Conservation (phyloP, 306 rosid species). For the Prunus mume region DNA sequence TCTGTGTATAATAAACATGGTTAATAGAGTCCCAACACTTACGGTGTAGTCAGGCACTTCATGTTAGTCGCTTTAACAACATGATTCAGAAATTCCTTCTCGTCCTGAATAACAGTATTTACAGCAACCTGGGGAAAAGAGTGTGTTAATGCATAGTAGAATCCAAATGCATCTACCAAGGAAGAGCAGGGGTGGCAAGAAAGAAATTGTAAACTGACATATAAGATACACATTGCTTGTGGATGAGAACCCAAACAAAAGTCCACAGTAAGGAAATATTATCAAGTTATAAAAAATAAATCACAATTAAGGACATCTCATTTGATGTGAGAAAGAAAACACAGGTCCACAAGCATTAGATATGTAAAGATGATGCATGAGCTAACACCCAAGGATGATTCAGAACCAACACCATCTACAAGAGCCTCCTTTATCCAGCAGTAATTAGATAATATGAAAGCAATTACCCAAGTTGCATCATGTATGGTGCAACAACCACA, state of each 20-base stretch:
- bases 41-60: slow-evolving; percentile 91
- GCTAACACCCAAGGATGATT: background rate
- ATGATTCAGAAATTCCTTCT: slow-evolving; percentile 75
- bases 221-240: background rate
- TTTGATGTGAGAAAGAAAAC: background rate
- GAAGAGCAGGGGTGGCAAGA: background rate
- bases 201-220: background rate
- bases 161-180: background rate
- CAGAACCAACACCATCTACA: background rate
- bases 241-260: background rate
- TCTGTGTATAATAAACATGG: background rate
- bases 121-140: slow-evolving; percentile 65
- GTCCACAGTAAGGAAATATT: background rate
- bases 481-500: background rate
- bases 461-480: background rate
- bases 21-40: slow-evolving; percentile 32
- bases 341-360: background rate
- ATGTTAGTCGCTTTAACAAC: slow-evolving; percentile 85
- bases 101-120: slow-evolving; percentile 73
- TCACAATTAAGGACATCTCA: background rate
- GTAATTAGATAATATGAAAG: background rate
- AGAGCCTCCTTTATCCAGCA: background rate
- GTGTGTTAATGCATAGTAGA: background rate
- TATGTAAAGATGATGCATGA: background rate
- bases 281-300: background rate